Percentiles rank a stretch among this genome's conserved stretches.
Conservation (phyloP, 2,329 filamentous ascomycete species). For the Laburnicola sp. region DNA sequence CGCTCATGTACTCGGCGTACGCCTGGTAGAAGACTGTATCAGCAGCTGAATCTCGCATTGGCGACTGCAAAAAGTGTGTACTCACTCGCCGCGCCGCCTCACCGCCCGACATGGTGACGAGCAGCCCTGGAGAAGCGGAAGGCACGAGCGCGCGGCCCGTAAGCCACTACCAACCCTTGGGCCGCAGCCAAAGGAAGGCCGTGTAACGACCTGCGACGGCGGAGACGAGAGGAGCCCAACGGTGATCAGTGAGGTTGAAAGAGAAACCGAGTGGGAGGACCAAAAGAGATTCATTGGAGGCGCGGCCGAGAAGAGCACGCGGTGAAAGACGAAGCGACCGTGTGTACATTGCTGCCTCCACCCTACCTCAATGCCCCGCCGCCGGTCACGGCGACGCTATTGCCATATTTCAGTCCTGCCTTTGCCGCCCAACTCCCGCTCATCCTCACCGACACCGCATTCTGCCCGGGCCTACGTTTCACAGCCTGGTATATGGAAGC, state of each 20-base stretch:
- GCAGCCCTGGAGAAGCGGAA: slow-evolving; percentile 8
- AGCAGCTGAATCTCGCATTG: too few relatives aligned
- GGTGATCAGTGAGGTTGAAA: slow-evolving; percentile 8
- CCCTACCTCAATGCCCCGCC: neutral
- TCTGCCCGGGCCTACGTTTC: slow-evolving; percentile 1
- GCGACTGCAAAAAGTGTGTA: too few relatives aligned
- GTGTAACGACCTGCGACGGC: slow-evolving; percentile 9
- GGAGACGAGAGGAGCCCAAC: slow-evolving; percentile 2
- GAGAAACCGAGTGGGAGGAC: neutral
- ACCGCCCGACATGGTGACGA: slow-evolving; percentile 31
- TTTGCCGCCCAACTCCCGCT: neutral
- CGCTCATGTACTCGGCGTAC: slow-evolving; percentile 38
- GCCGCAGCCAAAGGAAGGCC: slow-evolving; percentile 10
- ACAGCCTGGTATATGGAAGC: neutral
- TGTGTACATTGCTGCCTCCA: neutral
- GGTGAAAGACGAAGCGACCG: slow-evolving; percentile 17
- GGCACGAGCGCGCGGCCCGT: slow-evolving; percentile 15
- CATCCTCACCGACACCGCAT: neutral
- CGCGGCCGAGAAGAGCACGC: slow-evolving; percentile 4
- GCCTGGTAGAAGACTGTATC: slow-evolving; percentile 17
- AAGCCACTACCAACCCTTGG: slow-evolving; percentile 2
- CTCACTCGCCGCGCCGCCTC: slow-evolving; percentile 19
- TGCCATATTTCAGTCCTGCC: neutral
- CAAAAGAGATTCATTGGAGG: slow-evolving; percentile 2
- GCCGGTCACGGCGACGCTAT: neutral